Conservation (phyloP, 208 protist species). For the Trypanosoma theileri region DNA sequence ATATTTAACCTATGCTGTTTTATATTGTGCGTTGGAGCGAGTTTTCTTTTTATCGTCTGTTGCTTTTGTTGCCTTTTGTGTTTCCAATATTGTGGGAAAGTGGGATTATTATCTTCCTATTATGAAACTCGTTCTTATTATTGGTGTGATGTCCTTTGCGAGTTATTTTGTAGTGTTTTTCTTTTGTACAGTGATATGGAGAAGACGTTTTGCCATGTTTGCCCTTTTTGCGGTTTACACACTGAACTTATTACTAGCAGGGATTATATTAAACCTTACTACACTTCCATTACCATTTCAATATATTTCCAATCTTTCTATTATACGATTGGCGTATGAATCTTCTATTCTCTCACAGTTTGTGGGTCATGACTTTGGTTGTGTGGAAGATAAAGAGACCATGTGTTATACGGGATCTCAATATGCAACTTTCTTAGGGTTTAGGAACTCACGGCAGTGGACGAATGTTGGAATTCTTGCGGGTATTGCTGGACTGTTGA, state of each 20-base stretch:
- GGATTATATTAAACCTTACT: constrained; percentile 62
- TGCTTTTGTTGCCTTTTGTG: constrained; percentile 35
- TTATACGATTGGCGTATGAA: constrained; percentile 58
- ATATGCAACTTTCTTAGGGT: constrained; percentile 59
- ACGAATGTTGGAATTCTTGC: constrained; percentile 44
- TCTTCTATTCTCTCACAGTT: constrained; percentile 60
- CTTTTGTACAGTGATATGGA: constrained; percentile 24
- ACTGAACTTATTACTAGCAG: constrained; percentile 52
- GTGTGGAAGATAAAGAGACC: constrained; percentile 3
- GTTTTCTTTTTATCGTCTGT: constrained; percentile 41
- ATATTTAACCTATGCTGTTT: constrained; percentile 41
- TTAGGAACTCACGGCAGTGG: constrained; percentile 39
- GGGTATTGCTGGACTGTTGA: constrained; percentile 34
- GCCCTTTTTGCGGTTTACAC: constrained; percentile 57
- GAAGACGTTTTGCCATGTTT: constrained; percentile 21
- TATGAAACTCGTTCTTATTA: constrained; percentile 51
- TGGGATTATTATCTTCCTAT: constrained; percentile 50
- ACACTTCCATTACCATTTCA: constrained; percentile 46
- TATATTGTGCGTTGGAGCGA: constrained; percentile 39
- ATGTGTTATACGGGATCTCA: constrained; percentile 56
- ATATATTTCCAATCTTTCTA: constrained; percentile 40
- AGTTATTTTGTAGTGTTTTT: constrained; percentile 52
- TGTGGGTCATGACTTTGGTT: constrained; percentile 44
- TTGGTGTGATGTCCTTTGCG: constrained; percentile 56
- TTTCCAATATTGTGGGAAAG: constrained; percentile 50